phyloP scores from a whole-genome alignment of 164 flowering plant species.

The Magnolia kwangsiensis region DNA sequence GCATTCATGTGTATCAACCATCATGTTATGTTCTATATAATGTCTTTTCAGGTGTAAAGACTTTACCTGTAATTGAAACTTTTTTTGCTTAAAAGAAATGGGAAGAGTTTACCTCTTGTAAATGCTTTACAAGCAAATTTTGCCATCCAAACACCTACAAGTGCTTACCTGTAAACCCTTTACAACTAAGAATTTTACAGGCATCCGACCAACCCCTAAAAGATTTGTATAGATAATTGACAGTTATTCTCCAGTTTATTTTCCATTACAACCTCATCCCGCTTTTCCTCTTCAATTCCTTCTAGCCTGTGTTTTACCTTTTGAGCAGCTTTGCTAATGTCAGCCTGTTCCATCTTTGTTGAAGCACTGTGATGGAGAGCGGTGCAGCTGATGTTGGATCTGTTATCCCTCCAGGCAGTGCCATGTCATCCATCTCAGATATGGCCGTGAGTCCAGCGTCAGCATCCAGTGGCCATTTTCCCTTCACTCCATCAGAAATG shows the following conservation, averaged over 20 bases:
- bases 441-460: constrained; percentile 94
- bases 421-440: constrained; percentile 79
- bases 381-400: constrained; percentile 8
- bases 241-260: neutral
- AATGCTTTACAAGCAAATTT: too few relatives aligned
- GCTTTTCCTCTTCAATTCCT: neutral
- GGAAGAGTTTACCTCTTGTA: too few relatives aligned
- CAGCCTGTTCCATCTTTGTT: neutral
- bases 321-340: constrained; percentile 2
- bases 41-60: too few relatives aligned
- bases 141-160: too few relatives aligned
- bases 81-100: too few relatives aligned
- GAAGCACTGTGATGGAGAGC: constrained; percentile 15
- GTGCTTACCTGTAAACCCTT: too few relatives aligned
- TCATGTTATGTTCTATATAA: too few relatives aligned
- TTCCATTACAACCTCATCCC: neutral
- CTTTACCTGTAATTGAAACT: too few relatives aligned
- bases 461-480: constrained; percentile 94
- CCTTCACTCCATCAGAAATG: constrained; percentile 82
- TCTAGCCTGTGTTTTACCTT: neutral
- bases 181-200: too few relatives aligned
- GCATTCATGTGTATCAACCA: too few relatives aligned
- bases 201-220: too few relatives aligned
- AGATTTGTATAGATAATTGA: neutral
- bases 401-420: constrained; percentile 45